Percentiles rank a stretch among this genome's conserved stretches.
phyloP scores from a whole-genome alignment of 2,329 filamentous ascomycete genomes.

The Huntiella omanensis region DNA sequence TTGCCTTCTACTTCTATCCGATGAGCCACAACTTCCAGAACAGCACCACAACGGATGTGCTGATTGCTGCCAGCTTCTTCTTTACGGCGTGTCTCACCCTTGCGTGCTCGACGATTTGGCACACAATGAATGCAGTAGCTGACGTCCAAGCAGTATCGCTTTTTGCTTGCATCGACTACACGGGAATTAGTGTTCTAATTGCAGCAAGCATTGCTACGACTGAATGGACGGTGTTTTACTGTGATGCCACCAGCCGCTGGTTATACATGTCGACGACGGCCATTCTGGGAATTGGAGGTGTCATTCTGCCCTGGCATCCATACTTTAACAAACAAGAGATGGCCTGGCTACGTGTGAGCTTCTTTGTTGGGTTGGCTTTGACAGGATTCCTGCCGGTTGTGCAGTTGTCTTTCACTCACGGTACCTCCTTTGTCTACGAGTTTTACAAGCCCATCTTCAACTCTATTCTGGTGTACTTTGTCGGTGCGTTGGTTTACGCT shows the following conservation, averaged over 20 bases:
- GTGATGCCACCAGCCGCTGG: slow-evolving; percentile 74
- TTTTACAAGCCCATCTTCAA: slow-evolving; percentile 82
- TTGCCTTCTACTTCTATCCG: slow-evolving; percentile 95
- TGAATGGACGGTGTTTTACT: slow-evolving; percentile 97
- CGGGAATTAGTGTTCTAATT: slow-evolving; percentile 85
- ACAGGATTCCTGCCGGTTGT: slow-evolving; percentile 81
- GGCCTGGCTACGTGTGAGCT: slow-evolving; percentile 80
- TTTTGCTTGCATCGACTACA: slow-evolving; percentile 97
- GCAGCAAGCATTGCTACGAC: slow-evolving; percentile 95
- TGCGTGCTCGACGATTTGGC: slow-evolving; percentile 90
- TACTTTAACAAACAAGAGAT: slow-evolving; percentile 84
- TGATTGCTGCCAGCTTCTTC: slow-evolving; percentile 89
- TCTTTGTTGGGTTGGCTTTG: slow-evolving; percentile 71
- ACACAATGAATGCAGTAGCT: slow-evolving; percentile 95
- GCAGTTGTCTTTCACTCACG: slow-evolving; percentile 63
- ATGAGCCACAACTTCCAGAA: slow-evolving; percentile 68
- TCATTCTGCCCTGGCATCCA: slow-evolving; percentile 89
- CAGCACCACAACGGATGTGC: slow-evolving; percentile 72
- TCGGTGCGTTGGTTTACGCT: slow-evolving; percentile 73
- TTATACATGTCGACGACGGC: slow-evolving; percentile 71
- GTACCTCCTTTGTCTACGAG: slow-evolving; percentile 60
- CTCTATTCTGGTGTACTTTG: slow-evolving; percentile 68
- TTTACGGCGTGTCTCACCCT: slow-evolving; percentile 89
- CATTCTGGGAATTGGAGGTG: slow-evolving; percentile 63
- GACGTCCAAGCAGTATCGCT: slow-evolving; percentile 78